Evolutionary conservation across 2,329 filamentous ascomycete genomes (phyloP).

Genomic region (Curvularia eragrostidis): DNA sequence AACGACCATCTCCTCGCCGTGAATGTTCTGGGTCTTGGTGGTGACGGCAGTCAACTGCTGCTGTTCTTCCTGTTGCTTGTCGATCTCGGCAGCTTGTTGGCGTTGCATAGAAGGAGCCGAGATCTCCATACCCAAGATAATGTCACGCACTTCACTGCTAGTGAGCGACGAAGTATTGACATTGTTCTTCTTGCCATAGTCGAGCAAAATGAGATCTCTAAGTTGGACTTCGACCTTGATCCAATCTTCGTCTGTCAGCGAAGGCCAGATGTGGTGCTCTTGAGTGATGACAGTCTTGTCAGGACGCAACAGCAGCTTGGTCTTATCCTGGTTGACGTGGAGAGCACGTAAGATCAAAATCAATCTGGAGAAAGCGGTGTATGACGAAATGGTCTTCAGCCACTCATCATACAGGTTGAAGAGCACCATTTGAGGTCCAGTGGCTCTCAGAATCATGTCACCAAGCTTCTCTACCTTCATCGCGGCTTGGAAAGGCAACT

Average conservation of each 20-base stretch:
- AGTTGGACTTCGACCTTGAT: constrained; percentile 99
- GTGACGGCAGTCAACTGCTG: constrained; percentile 96
- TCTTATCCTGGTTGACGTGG: constrained; percentile 98
- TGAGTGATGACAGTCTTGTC: constrained; percentile 99
- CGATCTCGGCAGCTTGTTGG: constrained; percentile 97
- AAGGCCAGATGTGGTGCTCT: constrained; percentile 98
- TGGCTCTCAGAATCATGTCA: constrained; percentile 97
- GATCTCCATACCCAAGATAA: constrained; percentile 99
- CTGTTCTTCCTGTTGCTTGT: constrained; percentile 98
- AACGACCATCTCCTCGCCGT: constrained; percentile 96
- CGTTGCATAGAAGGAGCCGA: constrained; percentile 97
- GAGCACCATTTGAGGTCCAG: constrained; percentile 99
- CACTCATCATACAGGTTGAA: constrained; percentile 99
- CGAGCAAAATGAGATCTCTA: constrained; percentile 93
- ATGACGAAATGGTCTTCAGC: constrained; percentile 97
- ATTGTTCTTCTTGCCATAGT: constrained; percentile 99
- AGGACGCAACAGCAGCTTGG: constrained; percentile 89
- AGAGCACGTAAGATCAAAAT: constrained; percentile 92
- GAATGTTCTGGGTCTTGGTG: constrained; percentile 96
- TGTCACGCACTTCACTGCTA: constrained; percentile 95
- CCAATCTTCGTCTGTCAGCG: constrained; percentile 94
- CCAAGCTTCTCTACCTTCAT: constrained; percentile 99
- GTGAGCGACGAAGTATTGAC: constrained; percentile 98
- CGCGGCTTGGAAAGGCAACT: constrained; percentile 97
- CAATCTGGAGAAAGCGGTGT: constrained; percentile 95